Percentiles rank a stretch among this genome's conserved stretches.
phyloP scores from a whole-genome alignment of 2,329 filamentous ascomycete species.

The Chalaropsis ovoidea region DNA sequence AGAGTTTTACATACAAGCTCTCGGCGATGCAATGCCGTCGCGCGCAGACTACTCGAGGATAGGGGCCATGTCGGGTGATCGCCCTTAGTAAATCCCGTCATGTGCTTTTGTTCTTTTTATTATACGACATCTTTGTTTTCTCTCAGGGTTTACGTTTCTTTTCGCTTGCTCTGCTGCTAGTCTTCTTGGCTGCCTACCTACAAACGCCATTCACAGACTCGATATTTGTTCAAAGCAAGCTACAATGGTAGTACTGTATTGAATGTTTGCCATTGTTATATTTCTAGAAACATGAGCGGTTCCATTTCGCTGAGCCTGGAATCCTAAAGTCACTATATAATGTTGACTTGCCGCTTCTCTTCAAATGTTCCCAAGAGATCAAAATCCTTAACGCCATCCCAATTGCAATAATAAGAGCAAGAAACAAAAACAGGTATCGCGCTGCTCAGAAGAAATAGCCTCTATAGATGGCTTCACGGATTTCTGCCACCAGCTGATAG shows the following conservation, averaged over 20 bases:
- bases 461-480: not conserved
- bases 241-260: not conserved
- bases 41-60: conserved; percentile 19
- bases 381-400: conserved; percentile 16
- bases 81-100: not conserved
- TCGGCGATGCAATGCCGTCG: not conserved
- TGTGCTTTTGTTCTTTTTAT: not conserved
- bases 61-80: not conserved
- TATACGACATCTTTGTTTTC: not conserved
- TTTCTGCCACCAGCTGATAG: not conserved
- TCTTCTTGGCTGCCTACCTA: not conserved
- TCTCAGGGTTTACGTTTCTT: not conserved
- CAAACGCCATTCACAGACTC: too few relatives aligned
- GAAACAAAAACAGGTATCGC: conserved; percentile 5
- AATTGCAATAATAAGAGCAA: conserved; percentile 11
- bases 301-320: conserved; percentile 4
- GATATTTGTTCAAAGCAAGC: not conserved
- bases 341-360: not conserved
- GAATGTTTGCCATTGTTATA: conserved; percentile 1
- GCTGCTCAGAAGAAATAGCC: not conserved
- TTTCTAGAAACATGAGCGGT: not conserved
- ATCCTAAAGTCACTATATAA: conserved; percentile 13
- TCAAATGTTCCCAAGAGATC: conserved; percentile 14
- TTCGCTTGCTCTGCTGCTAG: not conserved
- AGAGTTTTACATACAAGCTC: not conserved